A percentile compares a stretch with the other conserved stretches of the same genome.
phyloP scores from a whole-genome alignment of 225 moss, liverwort and hornwort genomes.

The Polytrichum commune region DNA sequence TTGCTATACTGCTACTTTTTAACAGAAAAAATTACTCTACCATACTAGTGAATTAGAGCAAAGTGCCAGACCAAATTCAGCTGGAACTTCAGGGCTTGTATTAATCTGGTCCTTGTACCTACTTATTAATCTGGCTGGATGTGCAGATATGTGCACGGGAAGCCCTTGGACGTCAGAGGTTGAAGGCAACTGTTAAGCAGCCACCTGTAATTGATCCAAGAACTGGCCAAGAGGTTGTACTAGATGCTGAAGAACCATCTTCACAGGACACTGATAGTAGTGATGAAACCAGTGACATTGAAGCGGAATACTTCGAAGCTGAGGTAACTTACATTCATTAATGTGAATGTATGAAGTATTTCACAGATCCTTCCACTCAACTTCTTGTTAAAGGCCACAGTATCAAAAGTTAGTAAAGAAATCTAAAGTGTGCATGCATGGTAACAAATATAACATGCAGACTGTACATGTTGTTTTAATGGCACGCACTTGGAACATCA shows the following conservation, averaged over 20 bases:
- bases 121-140: too few species aligned
- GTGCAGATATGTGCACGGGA: slow-evolving; percentile 72
- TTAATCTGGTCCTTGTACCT: too few species aligned
- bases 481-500: too few species aligned
- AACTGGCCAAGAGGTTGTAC: slow-evolving; percentile 72
- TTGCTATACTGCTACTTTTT: background rate
- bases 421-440: too few species aligned
- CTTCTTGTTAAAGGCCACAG: too few species aligned
- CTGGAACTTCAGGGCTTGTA: too few species aligned
- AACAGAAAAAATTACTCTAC: background rate
- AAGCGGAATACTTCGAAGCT: slow-evolving; percentile 88
- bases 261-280: slow-evolving; percentile 50
- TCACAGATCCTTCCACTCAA: too few species aligned
- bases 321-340: slow-evolving; percentile 40
- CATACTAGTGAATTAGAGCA: too few species aligned
- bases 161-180: slow-evolving; percentile 54
- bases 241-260: slow-evolving; percentile 42
- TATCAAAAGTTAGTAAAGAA: too few species aligned
- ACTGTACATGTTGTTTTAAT: too few species aligned
- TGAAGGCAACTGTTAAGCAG: slow-evolving; percentile 75
- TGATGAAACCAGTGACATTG: slow-evolving; percentile 61
- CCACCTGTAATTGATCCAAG: slow-evolving; percentile 89
- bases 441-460: too few species aligned
- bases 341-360: background rate
- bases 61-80: too few species aligned